phyloP scores from a whole-genome alignment of 768 basidiomycete species.

The Cubamyces lactineus region DNA sequence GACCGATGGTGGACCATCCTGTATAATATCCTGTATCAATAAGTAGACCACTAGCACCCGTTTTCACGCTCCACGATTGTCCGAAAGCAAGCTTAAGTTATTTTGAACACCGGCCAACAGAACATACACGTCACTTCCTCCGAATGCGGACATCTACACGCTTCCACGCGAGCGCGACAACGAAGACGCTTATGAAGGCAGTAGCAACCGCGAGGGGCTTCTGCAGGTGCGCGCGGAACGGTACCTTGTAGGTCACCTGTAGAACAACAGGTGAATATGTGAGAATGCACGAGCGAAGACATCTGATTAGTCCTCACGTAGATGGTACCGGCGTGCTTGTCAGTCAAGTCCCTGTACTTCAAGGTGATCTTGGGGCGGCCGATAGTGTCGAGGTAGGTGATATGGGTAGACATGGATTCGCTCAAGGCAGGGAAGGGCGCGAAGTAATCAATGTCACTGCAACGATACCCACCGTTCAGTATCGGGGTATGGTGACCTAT shows the following conservation, averaged over 20 bases:
- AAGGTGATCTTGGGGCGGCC: constrained; percentile 84
- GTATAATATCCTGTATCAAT: constrained; percentile 8
- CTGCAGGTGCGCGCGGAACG: constrained; percentile 77
- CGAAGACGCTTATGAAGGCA: constrained; percentile 71
- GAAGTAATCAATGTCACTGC: constrained; percentile 75
- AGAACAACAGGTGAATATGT: not conserved
- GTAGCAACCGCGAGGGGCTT: constrained; percentile 82
- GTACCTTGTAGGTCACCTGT: constrained; percentile 88
- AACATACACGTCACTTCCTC: constrained; percentile 34
- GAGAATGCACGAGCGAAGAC: not conserved
- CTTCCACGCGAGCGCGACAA: constrained; percentile 46
- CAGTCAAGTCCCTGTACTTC: constrained; percentile 72
- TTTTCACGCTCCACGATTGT: not conserved
- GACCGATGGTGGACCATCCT: not conserved
- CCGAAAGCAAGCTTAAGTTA: constrained; percentile 16
- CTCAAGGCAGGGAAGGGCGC: constrained; percentile 78
- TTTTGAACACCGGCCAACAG: constrained; percentile 10
- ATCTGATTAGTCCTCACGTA: constrained; percentile 59
- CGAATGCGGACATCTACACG: constrained; percentile 57
- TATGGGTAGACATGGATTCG: constrained; percentile 65
- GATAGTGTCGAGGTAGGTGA: constrained; percentile 88
- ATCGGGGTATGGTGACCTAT: too few species aligned
- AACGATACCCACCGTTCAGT: not conserved
- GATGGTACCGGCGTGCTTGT: constrained; percentile 78
- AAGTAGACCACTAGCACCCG: not conserved